A percentile compares a stretch with the other conserved stretches of the same genome.
These are phyloP conservation scores for Colletotrichum echinochloae DNA, from an alignment of 2,329 filamentous ascomycete genomes.

Conservation along the genomic window DNA sequence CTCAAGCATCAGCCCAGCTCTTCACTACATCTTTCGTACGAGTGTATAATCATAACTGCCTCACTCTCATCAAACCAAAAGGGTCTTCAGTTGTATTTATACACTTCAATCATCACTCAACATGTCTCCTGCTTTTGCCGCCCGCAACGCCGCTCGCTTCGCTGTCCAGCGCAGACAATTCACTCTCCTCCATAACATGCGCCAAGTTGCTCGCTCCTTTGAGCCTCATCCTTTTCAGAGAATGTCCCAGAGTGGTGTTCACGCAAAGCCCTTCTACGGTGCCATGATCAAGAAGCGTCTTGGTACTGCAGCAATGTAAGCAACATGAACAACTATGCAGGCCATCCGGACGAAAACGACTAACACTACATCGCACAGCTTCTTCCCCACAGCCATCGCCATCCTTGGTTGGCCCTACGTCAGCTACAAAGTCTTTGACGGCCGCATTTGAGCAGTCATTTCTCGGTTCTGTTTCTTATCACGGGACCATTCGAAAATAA, in stretches of 20 bases:
- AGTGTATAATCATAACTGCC: slow-evolving; percentile 20
- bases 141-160: slow-evolving; percentile 47
- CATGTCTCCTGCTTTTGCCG: slow-evolving; percentile 51
- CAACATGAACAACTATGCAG: slow-evolving; percentile 4
- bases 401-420: slow-evolving; percentile 41
- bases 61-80: slow-evolving; percentile 33
- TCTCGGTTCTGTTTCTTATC: not conserved
- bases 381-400: slow-evolving; percentile 12
- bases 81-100: slow-evolving; percentile 18
- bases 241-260: slow-evolving; percentile 46
- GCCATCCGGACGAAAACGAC: not conserved
- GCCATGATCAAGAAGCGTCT: slow-evolving; percentile 49
- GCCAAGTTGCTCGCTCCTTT: slow-evolving; percentile 51
- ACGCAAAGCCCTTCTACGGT: slow-evolving; percentile 53
- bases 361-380: slow-evolving; percentile 24
- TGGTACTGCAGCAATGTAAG: slow-evolving; percentile 51
- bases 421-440: slow-evolving; percentile 25
- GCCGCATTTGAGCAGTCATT: slow-evolving; percentile 24
- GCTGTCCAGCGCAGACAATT: slow-evolving; percentile 48
- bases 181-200: slow-evolving; percentile 51
- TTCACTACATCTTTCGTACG: slow-evolving; percentile 28
- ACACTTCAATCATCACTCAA: slow-evolving; percentile 34
- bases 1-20: slow-evolving; percentile 33
- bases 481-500: slow-evolving; percentile 2
- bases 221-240: slow-evolving; percentile 55